Base-by-base conservation (phyloP, 345 rosid species). In the Eutrema heterophyllum region DNA sequence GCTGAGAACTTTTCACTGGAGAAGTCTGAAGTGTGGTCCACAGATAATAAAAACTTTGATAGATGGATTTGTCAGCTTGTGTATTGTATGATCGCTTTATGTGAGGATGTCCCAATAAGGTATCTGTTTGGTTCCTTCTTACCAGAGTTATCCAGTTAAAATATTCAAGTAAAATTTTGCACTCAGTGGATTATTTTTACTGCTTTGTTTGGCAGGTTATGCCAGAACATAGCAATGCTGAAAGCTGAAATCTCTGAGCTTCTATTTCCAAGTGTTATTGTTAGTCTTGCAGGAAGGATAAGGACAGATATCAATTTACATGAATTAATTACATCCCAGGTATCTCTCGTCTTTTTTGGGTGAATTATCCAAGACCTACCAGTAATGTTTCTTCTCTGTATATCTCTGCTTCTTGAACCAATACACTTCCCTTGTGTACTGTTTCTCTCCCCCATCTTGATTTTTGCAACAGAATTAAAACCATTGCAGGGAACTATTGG, bases 211-310 rank as follows among this genome's bases (percentile, higher is more conserved):
- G 74, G 51, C 85, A 94, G 98, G 84, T 83, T 94, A 79, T 94
- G 91, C 73, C 98, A 89, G 82, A 90, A 88, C 76, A 83, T 94
- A 69, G 90, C 85, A 70, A 62, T 86, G 78, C 75, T 87, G 74
- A 94, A 94, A 81, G 84, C 95, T 53, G 97, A 94, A 84, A 89
- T 85, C 50, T 89, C 97, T 59, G 97, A 91, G 90, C 92, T 94
- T 78, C 80, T 91, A 39, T 83, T 94, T 64, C 88, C 97, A 12
- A 83, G 82, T 79, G 84, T 88, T 54, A 58, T 89, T 80, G 93
- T 87, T 74, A 87, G 88, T 85, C 81, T 94, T 39, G 92, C 95
- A 13, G 80, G 82, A 74, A 88, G 83, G 80, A 84, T 79, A 75
- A 84, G 84, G 68, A 40, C 76, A 52, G 79, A 88, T 73, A 60